Evolutionary conservation across 208 protist species (phyloP).

Genomic region (Novymonas esmeraldas): DNA sequence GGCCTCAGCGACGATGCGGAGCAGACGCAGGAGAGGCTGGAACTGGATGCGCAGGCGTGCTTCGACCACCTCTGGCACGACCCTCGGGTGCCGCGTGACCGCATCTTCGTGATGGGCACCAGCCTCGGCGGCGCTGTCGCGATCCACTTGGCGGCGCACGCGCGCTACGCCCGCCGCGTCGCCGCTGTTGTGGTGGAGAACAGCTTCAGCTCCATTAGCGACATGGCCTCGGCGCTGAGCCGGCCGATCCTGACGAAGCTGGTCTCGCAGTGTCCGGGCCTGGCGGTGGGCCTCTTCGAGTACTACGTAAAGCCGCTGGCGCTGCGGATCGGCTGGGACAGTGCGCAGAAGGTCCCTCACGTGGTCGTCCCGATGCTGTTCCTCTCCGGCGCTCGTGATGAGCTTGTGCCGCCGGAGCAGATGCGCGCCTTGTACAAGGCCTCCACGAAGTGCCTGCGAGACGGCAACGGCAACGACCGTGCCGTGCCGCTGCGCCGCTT

Average conservation of each 20-base stretch:
- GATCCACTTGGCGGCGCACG: conserved; percentile 70
- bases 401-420: conserved; percentile 85
- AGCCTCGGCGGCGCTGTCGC: conserved; percentile 91
- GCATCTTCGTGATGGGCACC: conserved; percentile 89
- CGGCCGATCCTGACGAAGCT: conserved; percentile 20
- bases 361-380: conserved; percentile 80
- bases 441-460: conserved; percentile 21
- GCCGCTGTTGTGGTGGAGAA: conserved; percentile 89
- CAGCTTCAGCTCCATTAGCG: conserved; percentile 89
- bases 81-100: conserved; percentile 60
- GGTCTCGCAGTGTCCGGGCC: conserved; percentile 15
- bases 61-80: conserved; percentile 75
- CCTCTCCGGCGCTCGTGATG: conserved; percentile 75
- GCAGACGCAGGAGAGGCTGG: conserved; percentile 74
- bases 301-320: conserved; percentile 82
- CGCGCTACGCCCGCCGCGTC: conserved; percentile 48
- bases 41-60: conserved; percentile 85
- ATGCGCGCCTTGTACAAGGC: conserved; percentile 74
- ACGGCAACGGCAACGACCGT: conserved; percentile 22
- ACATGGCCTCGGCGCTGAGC: conserved; percentile 69
- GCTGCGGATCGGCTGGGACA: conserved; percentile 74
- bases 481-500: conserved; percentile 45
- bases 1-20: conserved; percentile 63
- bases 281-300: conserved; percentile 48
- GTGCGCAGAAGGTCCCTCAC: conserved; percentile 37